Evolutionary conservation across 2,329 filamentous ascomycete species (phyloP).

Genomic region (Colletotrichum aenigma): DNA sequence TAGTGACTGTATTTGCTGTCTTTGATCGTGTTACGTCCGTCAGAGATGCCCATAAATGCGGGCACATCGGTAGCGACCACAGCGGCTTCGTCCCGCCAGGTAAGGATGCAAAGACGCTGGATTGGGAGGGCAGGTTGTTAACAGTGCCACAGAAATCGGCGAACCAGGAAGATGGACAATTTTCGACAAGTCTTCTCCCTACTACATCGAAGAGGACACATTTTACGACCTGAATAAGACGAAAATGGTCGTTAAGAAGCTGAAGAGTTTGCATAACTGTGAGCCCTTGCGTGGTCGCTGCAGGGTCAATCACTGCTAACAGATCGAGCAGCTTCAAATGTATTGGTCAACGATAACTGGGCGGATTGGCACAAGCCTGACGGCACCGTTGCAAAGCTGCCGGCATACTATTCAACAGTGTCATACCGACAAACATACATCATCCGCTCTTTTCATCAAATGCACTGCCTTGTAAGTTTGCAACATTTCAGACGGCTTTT

Average conservation of each 20-base stretch:
- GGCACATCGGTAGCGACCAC: conserved; percentile 7
- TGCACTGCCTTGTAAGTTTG: not conserved
- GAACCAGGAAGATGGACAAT: conserved; percentile 1
- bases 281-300: not conserved
- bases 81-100: conserved; percentile 7
- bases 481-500: fast-evolving
- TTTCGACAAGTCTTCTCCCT: not conserved
- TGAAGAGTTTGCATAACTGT: conserved; percentile 10
- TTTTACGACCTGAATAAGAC: conserved; percentile 1
- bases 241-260: not conserved
- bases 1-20: not conserved
- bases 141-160: not conserved
- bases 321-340: not conserved
- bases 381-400: not conserved
- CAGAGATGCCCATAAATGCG: not conserved
- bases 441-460: conserved; percentile 10
- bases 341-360: not conserved
- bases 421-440: conserved; percentile 7
- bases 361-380: conserved; percentile 7
- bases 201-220: conserved; percentile 2
- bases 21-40: not conserved
- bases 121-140: not conserved
- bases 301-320: not conserved
- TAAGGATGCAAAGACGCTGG: not conserved
- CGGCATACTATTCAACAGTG: not conserved